Base-by-base conservation (phyloP, 345 rosid species). In the Heritiera littoralis region DNA sequence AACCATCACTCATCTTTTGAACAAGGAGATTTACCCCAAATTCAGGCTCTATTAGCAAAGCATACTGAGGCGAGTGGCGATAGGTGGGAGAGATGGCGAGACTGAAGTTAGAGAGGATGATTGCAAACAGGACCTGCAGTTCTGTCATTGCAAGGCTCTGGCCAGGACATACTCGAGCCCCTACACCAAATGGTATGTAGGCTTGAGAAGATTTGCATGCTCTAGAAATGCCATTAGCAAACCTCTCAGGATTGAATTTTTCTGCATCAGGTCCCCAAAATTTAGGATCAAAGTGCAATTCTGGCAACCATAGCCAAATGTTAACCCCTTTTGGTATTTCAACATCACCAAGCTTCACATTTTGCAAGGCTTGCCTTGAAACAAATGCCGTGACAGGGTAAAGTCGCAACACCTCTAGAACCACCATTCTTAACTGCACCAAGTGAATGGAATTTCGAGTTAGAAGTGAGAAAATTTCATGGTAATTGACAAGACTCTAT, bases 201-300 rank as follows among this genome's bases (percentile, higher is more conserved):
- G 78, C 81, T 20, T 56, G 78, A 6, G 75, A 73, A 46, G 23
- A 35, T 35, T 28, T 66, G 66, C 66, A 61, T 10, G 84, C 75
- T 12, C 75, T 76, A 0, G 61, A n/a, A 75, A 81, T 55, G 59
- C 85, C 85, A 63, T 79, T 56, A 1, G 83, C 80, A 77, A 85
- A 80, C 56, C 83, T 84, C 55, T 61, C 74, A 3, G 87, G 87
- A 58, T 76, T 80, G 35, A 65, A 66, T 28, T 78, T 75, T 11
- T 72, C 51, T 2, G 82, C 66, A 70, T 79, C 73, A 2, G 12
- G 30, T 14, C 75, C 75, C 83, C 76, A 74, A 48, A 45, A 18
- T 65, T 65, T 68, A 8, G 75, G 78, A 45, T 77, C 60, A 30
- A 46, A 30, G 64, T 77, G 83, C 45, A 77, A 35, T 32, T 72